A percentile compares a stretch with the other conserved stretches of the same genome.
These are phyloP conservation scores for Rhododendron simsii DNA, from an alignment of 148 eudicot species.

Conservation along the genomic window DNA sequence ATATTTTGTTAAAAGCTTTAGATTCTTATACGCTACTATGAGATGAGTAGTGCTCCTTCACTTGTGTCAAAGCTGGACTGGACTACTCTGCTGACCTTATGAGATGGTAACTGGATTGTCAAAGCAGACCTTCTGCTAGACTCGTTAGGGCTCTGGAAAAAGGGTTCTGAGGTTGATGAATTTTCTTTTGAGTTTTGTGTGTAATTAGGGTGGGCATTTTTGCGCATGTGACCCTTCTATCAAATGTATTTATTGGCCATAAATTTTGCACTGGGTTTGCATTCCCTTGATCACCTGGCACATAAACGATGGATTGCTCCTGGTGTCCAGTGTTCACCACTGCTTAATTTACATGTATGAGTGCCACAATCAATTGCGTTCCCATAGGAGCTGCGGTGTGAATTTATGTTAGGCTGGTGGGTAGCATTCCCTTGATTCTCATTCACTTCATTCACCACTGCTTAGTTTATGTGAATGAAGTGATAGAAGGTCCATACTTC, in stretches of 20 bases:
- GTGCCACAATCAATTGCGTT: background rate
- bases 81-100: background rate
- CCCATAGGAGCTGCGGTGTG: background rate
- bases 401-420: background rate
- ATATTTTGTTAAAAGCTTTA: background rate
- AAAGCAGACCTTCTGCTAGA: background rate
- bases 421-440: background rate
- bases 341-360: background rate
- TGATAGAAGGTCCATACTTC: background rate
- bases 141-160: background rate
- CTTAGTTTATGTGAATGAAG: background rate
- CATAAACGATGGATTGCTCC: background rate
- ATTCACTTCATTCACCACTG: background rate
- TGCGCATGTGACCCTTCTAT: background rate
- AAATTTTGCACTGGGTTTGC: background rate
- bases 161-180: background rate
- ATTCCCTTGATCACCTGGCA: background rate
- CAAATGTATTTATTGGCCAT: background rate
- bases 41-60: background rate
- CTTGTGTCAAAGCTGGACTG: background rate
- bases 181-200: background rate
- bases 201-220: background rate
- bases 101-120: background rate
- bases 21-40: background rate
- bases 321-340: background rate